Percentiles rank a stretch among this genome's conserved stretches.
phyloP scores from a whole-genome alignment of 164 flowering plant species.

The Vitis cinerea region DNA sequence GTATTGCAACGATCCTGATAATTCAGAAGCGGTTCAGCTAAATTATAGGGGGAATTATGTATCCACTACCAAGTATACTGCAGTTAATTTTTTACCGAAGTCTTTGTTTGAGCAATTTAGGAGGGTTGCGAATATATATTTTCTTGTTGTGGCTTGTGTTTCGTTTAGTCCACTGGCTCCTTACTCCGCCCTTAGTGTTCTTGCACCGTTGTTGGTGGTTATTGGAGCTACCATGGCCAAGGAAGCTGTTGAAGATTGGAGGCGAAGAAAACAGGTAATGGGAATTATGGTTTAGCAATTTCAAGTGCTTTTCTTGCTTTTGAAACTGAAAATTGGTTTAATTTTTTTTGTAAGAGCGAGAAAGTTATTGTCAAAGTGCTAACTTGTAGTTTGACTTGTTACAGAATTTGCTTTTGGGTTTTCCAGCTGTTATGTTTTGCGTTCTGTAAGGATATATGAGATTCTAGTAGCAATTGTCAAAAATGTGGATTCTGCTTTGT shows the following conservation, averaged over 20 bases:
- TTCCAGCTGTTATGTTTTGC: no score
- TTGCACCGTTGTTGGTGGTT: slow-evolving; percentile 59
- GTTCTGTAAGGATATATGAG: no score
- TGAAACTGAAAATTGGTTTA: no score
- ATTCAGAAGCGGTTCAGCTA: slow-evolving; percentile 40
- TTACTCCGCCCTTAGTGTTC: slow-evolving; percentile 58
- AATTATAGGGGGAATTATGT: slow-evolving; percentile 67
- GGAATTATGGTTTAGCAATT: background rate
- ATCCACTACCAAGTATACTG: slow-evolving; percentile 78
- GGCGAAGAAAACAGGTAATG: slow-evolving; percentile 68
- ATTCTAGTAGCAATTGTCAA: no score
- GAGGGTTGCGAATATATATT: slow-evolving; percentile 77
- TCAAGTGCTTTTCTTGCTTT: background rate
- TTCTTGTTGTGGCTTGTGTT: slow-evolving; percentile 71
- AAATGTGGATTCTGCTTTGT: no score
- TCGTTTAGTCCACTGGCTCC: slow-evolving; percentile 85
- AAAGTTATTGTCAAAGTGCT: no score
- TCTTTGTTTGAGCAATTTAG: slow-evolving; percentile 84
- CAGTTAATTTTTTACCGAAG: slow-evolving; percentile 65
- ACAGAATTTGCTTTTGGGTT: no score
- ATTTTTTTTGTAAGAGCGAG: no score
- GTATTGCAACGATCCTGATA: slow-evolving; percentile 67
- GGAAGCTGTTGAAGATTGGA: slow-evolving; percentile 89
- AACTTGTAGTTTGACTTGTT: no score
- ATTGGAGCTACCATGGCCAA: slow-evolving; percentile 83